Evolutionary conservation across 2,329 filamentous ascomycete species (phyloP), one percentile per base, ranked within the genome.

Genomic region (Lasiodiplodia sp.): DNA sequence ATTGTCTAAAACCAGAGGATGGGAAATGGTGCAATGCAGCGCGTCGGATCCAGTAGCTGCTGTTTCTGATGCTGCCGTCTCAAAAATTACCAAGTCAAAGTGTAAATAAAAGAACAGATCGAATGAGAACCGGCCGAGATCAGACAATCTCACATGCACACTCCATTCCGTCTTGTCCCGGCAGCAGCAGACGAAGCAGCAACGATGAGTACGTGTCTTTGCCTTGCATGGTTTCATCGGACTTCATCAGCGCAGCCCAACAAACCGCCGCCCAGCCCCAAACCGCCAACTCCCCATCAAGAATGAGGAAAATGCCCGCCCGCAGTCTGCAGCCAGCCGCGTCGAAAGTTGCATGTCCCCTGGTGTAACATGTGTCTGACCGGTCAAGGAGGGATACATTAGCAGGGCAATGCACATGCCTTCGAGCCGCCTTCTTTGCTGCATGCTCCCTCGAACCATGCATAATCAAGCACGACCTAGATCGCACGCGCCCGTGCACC

Each of bases 261-360:
- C n/a, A 23, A 23, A 16, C 51, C 23, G 23, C 51, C 25, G 8
- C 16, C 47, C 47, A 4, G 25, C 25, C 77, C 74, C 21, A 76
- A 57, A 8, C 72, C 74, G 18, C 77, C 77, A 25, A 69, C 6
- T 8, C 16, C 38, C 40, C 40, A 44, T 44, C 5, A 8, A n/a
- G 44, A 47, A 47, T 18, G 44, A n/a, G n/a, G 18, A 47, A 21
- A 47, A 11, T 34, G 8, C 8, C 31, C 6, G 12, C 18, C 18
- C 44, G 44, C 44, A 47, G 44, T n/a, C 44, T 47, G 44, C 44
- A 47, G 44, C 44, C 44, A 21, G 44, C 44, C 44, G 44, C 12
- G 44, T 47, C 12, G 44, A 47, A 11, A 47, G 44, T n/a, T 47
- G 44, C 44, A 21, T 47, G n/a, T 47, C n/a, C 44, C 18, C n/a